phyloP scores from a whole-genome alignment of 2,329 filamentous ascomycete species.

The Botrytis tulipae region DNA sequence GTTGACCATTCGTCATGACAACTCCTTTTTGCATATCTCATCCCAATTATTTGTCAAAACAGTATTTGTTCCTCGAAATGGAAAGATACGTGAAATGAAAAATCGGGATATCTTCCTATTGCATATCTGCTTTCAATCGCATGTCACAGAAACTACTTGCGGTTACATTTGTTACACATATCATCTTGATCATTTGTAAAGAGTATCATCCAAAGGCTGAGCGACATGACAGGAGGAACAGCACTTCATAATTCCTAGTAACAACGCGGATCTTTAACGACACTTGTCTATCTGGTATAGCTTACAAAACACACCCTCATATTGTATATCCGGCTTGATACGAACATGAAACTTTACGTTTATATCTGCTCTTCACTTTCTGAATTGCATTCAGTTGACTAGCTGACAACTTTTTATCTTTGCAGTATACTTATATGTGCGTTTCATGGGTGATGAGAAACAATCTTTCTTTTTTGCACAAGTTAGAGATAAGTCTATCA shows the following conservation, averaged over 20 bases:
- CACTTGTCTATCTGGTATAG: background rate
- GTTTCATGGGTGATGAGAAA: background rate
- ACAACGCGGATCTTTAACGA: background rate
- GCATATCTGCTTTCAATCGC: background rate
- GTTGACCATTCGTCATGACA: background rate
- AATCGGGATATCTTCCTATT: background rate
- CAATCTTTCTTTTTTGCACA: too few species aligned
- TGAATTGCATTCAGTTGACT: background rate
- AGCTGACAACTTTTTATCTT: background rate
- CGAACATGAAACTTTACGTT: background rate
- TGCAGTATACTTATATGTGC: background rate
- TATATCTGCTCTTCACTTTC: background rate
- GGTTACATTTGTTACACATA: background rate
- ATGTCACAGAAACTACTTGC: background rate
- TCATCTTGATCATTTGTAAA: background rate
- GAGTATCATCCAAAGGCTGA: background rate
- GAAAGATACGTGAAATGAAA: too few species aligned
- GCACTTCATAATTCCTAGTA: background rate
- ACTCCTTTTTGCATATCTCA: background rate
- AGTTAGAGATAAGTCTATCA: background rate
- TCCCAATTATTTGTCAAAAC: background rate
- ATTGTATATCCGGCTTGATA: background rate
- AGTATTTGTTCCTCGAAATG: too few species aligned
- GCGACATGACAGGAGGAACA: background rate
- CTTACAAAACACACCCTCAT: background rate